Base-by-base conservation (phyloP, 2,329 filamentous ascomycete species). In the Botryotinia calthae region DNA sequence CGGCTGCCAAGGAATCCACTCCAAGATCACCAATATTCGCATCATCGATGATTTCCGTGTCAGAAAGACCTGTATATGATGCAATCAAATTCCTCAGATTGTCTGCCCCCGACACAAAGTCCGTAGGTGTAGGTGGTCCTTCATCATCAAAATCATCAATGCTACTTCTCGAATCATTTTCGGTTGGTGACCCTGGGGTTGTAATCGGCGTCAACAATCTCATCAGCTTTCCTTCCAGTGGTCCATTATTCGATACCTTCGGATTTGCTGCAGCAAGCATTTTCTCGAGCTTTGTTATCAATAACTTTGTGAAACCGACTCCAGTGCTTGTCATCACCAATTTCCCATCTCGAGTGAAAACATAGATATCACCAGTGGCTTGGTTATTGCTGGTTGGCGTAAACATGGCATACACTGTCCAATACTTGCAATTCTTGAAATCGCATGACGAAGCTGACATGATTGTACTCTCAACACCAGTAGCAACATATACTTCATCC, bases 1-100 rank as follows among this genome's bases (percentile, higher is more conserved):
- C 81, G 1, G 75, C 78, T 76, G 82, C 79, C 22, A 83, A 74
- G 10, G 82, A 83, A 71, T 83, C 82, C 10, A 83, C 75, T 1
- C 82, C 82, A 8, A 83, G 70, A 44, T 82, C 81, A 12, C 74
- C 77, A 37, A 82, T 73, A 12, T 77, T 73, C 4, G 75, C 70
- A 25, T 78, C 76, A n/a, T 79, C 72, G 25, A 79, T 10, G 9
- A 71, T n/a, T n/a, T 65, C 59, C 12, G 25, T 25, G 7, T 28
- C 69, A 75, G 4, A 25, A 40, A 65, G 34, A 56, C 61, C 69
- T 40, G 56, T 70, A 37, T 70, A 70, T 59, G 40, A 46, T n/a
- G 54, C 68, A 51, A 70, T 46, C 28, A 61, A 18, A 28, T 42
- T 31, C 14, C 46, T 40, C 4, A 70, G 56, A 14, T 28, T 48